Evolutionary conservation across 371 early-diverging fungal species (phyloP).

Genomic region (Mortierella polycephala): DNA sequence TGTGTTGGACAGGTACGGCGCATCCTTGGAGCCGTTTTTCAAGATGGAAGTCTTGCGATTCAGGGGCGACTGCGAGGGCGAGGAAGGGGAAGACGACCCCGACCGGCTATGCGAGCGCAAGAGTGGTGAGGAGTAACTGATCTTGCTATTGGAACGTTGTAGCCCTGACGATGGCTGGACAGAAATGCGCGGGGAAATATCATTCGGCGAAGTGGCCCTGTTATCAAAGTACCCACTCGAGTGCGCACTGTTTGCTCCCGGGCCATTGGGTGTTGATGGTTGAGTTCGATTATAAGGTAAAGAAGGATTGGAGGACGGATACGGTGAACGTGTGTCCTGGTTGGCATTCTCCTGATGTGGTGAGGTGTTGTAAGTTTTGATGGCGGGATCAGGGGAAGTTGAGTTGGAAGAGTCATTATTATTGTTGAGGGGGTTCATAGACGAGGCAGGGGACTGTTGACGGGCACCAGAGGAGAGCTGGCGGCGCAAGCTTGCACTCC

Average conservation of each 20-base stretch:
- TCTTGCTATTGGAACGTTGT: slow-evolving; percentile 41
- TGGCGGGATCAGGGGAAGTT: background rate
- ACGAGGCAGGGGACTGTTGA: slow-evolving; percentile 9
- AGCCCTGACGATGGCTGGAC: slow-evolving; percentile 13
- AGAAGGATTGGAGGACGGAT: slow-evolving; percentile 7
- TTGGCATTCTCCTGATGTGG: slow-evolving; percentile 4
- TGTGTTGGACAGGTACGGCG: slow-evolving; percentile 31
- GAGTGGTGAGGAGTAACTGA: slow-evolving; percentile 46
- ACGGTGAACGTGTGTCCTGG: slow-evolving; percentile 5
- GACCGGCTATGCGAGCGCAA: slow-evolving; percentile 43
- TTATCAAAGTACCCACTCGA: slow-evolving; percentile 12
- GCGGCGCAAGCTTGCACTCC: slow-evolving; percentile 37
- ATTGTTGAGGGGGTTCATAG: slow-evolving; percentile 20
- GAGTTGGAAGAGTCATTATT: background rate
- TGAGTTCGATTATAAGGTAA: slow-evolving; percentile 13
- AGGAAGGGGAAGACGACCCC: slow-evolving; percentile 22
- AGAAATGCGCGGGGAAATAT: slow-evolving; percentile 8
- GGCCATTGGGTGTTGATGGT: slow-evolving; percentile 14
- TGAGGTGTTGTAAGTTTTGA: slow-evolving; percentile 3
- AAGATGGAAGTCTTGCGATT: slow-evolving; percentile 43
- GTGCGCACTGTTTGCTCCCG: background rate
- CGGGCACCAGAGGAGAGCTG: slow-evolving; percentile 25
- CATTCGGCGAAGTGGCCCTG: slow-evolving; percentile 4
- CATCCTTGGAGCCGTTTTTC: slow-evolving; percentile 53
- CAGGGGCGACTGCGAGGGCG: slow-evolving; percentile 26